A percentile compares a stretch with the other conserved stretches of the same genome.
These are phyloP conservation scores for Gossypium longicalyx DNA, from an alignment of 345 rosid species.

Conservation along the genomic window DNA sequence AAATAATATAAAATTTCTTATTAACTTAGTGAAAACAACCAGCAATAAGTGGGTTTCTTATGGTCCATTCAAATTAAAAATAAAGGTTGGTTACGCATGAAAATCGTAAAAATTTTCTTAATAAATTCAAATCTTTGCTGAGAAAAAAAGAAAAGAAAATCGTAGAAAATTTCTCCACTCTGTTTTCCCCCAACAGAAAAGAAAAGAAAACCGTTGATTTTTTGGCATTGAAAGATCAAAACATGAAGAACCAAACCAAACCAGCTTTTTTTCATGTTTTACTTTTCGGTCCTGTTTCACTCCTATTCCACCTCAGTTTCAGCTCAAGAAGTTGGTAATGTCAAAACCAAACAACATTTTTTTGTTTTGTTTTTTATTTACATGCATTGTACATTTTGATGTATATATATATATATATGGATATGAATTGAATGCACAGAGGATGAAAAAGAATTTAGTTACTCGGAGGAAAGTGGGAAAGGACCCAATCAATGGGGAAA, in stretches of 20 bases:
- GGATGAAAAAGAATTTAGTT: slow-evolving; percentile 57
- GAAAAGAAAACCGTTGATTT: not conserved
- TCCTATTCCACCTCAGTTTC: slow-evolving; percentile 12
- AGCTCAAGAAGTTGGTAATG: slow-evolving; percentile 41
- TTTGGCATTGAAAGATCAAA: not conserved
- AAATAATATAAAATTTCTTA: too few species aligned
- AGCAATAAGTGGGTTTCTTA: too few species aligned
- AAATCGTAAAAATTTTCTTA: too few species aligned
- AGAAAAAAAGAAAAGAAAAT: not conserved
- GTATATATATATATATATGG: too few species aligned
- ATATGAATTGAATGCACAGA: slow-evolving; percentile 26
- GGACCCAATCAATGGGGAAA: slow-evolving; percentile 57
- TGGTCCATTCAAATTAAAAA: too few species aligned
- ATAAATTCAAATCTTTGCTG: too few species aligned
- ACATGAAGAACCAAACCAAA: slow-evolving; percentile 18
- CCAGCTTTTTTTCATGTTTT: not conserved
- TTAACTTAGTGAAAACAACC: too few species aligned
- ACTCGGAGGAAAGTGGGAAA: slow-evolving; percentile 33
- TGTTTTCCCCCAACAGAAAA: not conserved
- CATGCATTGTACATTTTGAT: not conserved
- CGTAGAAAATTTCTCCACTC: not conserved
- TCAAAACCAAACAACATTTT: not conserved
- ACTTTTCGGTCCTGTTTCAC: slow-evolving; percentile 7
- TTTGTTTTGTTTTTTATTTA: not conserved
- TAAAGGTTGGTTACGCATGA: too few species aligned